phyloP scores from a whole-genome alignment of 192 early-diverging fungal genomes.

The Backusella psychrophila region DNA sequence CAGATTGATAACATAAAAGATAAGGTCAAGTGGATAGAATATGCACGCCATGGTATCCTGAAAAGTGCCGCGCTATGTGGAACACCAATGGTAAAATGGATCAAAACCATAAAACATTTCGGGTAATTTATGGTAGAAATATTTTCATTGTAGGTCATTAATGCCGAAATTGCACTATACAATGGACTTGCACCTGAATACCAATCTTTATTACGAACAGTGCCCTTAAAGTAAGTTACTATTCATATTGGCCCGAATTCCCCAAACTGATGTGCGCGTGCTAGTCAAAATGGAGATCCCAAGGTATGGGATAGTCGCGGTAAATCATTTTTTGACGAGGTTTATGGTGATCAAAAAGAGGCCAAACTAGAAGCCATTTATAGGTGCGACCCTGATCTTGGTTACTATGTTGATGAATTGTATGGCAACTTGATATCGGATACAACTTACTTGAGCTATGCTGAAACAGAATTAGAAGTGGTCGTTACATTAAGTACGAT shows the following conservation, averaged over 20 bases:
- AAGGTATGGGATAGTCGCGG: not conserved
- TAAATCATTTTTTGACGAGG: not conserved
- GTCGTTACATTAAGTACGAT: constrained; percentile 6
- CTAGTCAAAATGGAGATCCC: not conserved
- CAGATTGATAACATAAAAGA: not conserved
- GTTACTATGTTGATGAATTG: constrained; percentile 6
- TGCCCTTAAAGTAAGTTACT: not conserved
- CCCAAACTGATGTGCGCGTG: not conserved
- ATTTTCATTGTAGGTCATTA: not conserved
- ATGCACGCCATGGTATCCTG: constrained; percentile 7
- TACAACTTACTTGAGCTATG: not conserved
- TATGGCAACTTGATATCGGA: constrained; percentile 23
- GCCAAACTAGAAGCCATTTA: not conserved
- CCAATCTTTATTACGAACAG: not conserved
- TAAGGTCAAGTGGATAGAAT: constrained; percentile 12
- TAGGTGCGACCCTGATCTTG: not conserved
- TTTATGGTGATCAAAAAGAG: not conserved
- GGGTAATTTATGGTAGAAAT: not conserved
- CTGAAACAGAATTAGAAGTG: constrained; percentile 15
- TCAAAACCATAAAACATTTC: not conserved
- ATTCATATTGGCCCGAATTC: not conserved
- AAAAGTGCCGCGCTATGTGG: constrained; percentile 15
- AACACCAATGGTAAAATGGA: constrained; percentile 12
- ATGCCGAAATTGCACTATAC: constrained; percentile 12
- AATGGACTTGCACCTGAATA: not conserved